Conservation (phyloP, 108 stramenopile genomes). For the Seminavis robusta region DNA sequence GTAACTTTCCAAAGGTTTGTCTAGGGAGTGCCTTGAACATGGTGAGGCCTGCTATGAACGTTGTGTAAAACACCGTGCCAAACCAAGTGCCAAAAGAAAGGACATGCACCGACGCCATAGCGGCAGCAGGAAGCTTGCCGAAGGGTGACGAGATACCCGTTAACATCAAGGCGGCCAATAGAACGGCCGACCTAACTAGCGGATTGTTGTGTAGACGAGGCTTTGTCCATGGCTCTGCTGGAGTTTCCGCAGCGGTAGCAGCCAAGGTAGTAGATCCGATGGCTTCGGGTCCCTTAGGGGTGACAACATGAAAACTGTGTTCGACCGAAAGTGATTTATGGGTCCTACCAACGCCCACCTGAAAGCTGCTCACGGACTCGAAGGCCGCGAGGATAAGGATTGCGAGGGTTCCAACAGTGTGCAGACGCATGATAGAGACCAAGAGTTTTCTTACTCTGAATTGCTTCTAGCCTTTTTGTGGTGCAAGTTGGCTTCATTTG, state of each 20-base stretch:
- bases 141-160: slow-evolving; percentile 3
- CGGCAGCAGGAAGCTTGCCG: slow-evolving; percentile 24
- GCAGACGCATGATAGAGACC: no score
- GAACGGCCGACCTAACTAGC: slow-evolving; percentile 11
- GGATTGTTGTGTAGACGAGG: slow-evolving; percentile 20
- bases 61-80: slow-evolving; percentile 64
- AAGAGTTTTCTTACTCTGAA: no score
- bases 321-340: no score
- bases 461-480: no score
- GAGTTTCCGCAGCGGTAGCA: not conserved
- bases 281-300: no score
- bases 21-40: slow-evolving; percentile 84
- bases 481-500: no score
- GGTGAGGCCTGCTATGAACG: slow-evolving; percentile 75
- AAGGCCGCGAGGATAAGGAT: no score
- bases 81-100: slow-evolving; percentile 75
- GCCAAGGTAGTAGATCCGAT: no score
- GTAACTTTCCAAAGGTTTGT: slow-evolving; percentile 79
- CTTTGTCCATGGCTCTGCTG: slow-evolving; percentile 24
- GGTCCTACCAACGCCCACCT: no score
- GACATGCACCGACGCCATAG: slow-evolving; percentile 46
- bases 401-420: no score
- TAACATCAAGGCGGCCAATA: slow-evolving; percentile 7
- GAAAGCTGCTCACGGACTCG: no score
- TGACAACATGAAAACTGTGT: no score